Conservation (phyloP, 441 rosid genomes). For the Adansonia grandidieri region DNA sequence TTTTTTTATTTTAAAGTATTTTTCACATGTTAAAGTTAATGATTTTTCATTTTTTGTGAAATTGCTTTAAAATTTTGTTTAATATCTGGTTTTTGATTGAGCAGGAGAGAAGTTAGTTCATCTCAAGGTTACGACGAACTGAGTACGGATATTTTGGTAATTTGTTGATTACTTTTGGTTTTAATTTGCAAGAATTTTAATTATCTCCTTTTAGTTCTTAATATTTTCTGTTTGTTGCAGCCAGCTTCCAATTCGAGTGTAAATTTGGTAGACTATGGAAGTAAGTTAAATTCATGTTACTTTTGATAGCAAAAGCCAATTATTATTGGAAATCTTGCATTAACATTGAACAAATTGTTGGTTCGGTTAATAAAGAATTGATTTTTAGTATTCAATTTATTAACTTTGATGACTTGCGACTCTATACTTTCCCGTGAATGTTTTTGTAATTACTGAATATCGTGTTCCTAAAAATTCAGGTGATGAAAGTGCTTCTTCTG, state of each 20-base stretch:
- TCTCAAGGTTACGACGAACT: conserved; percentile 46
- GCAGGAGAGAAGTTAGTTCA: conserved; percentile 58
- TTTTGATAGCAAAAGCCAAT: neutral
- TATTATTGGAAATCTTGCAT: neutral
- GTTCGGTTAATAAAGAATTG: conserved; percentile 1
- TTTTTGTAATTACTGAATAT: neutral
- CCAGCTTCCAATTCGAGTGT: conserved; percentile 39
- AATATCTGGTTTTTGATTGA: conserved; percentile 16
- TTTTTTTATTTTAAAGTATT: neutral
- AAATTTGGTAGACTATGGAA: conserved; percentile 56
- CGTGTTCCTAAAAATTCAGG: conserved; percentile 42
- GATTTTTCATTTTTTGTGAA: neutral
- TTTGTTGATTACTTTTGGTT: neutral
- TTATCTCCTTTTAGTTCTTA: conserved; percentile 2
- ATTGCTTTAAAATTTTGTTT: conserved; percentile 12
- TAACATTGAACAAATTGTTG: neutral
- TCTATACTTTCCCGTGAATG: neutral
- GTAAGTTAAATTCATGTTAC: conserved; percentile 39
- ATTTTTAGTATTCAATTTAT: neutral
- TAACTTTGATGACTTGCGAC: neutral
- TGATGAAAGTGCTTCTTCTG: conserved; percentile 48
- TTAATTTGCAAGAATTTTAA: conserved; percentile 7
- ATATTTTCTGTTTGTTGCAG: conserved; percentile 37
- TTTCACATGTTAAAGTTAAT: conserved; percentile 10
- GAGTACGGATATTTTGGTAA: conserved; percentile 57